A percentile compares a stretch with the other conserved stretches of the same genome.
phyloP scores from a whole-genome alignment of 1,284 basidiomycete species.

The Laetiporus sulphureus region DNA sequence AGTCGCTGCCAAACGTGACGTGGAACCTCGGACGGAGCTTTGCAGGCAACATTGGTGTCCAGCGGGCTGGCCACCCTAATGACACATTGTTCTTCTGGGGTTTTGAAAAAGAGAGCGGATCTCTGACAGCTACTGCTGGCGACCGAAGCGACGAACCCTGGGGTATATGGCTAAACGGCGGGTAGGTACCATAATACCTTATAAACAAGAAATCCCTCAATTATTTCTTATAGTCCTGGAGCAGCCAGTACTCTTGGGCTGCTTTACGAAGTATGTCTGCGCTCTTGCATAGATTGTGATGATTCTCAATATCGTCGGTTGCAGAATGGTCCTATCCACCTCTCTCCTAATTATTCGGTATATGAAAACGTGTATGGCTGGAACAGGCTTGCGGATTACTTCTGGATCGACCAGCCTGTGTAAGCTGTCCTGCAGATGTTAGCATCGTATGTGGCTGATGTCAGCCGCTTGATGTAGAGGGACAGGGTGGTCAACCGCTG shows the following conservation, averaged over 20 bases:
- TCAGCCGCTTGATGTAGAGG: too few relatives aligned
- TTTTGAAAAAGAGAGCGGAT: slow-evolving; percentile 44
- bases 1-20: slow-evolving; percentile 56
- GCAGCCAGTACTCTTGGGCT: slow-evolving; percentile 62
- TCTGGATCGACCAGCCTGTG: slow-evolving; percentile 73
- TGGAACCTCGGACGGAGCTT: slow-evolving; percentile 49
- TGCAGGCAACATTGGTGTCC: slow-evolving; percentile 63
- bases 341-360: slow-evolving; percentile 42
- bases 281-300: too few relatives aligned
- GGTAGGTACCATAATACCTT: slow-evolving; percentile 16
- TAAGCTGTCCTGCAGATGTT: slow-evolving; percentile 15
- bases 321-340: slow-evolving; percentile 62
- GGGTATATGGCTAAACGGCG: slow-evolving; percentile 74
- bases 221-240: slow-evolving; percentile 52
- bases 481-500: slow-evolving; percentile 59
- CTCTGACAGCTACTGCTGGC: slow-evolving; percentile 10
- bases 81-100: slow-evolving; percentile 71
- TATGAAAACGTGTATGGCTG: slow-evolving; percentile 50
- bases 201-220: too few relatives aligned
- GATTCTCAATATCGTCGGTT: neutral
- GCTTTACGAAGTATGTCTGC: slow-evolving; percentile 10
- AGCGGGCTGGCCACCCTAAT: slow-evolving; percentile 47
- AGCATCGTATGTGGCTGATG: too few relatives aligned
- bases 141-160: slow-evolving; percentile 36
- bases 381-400: slow-evolving; percentile 54